Conservation (phyloP, 2,329 filamentous ascomycete genomes). For the Cercospora sesami region DNA sequence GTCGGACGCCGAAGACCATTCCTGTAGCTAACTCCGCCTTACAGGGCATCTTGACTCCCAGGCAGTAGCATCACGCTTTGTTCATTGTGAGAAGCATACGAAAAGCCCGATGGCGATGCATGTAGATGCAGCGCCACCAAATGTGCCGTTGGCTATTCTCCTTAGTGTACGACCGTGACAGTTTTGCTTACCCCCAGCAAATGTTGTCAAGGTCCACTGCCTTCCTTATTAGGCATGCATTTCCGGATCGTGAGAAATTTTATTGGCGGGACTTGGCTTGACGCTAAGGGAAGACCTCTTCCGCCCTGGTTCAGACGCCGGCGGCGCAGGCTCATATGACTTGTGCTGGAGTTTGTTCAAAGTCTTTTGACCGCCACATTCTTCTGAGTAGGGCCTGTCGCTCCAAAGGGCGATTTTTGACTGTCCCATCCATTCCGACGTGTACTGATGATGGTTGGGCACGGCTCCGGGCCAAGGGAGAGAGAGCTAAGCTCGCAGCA, state of each 20-base stretch:
- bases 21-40: background rate
- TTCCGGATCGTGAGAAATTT: background rate
- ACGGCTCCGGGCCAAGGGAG: background rate
- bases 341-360: background rate
- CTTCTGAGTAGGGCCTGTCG: background rate
- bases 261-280: background rate
- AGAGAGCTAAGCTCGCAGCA: background rate
- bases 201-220: constrained; percentile 4
- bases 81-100: background rate
- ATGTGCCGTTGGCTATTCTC: background rate
- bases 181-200: constrained; percentile 9
- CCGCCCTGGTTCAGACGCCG: constrained; percentile 8
- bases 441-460: background rate
- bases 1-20: background rate
- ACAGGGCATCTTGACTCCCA: constrained; percentile 14
- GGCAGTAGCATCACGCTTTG: background rate
- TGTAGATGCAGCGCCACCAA: background rate
- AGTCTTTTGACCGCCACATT: background rate
- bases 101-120: background rate
- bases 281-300: constrained; percentile 15
- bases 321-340: constrained; percentile 6
- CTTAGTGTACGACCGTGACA: constrained; percentile 2
- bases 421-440: background rate
- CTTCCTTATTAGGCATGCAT: constrained; percentile 8
- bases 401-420: background rate